Base-by-base conservation (phyloP, 768 basidiomycete genomes). In the Ephemerocybe angulata region DNA sequence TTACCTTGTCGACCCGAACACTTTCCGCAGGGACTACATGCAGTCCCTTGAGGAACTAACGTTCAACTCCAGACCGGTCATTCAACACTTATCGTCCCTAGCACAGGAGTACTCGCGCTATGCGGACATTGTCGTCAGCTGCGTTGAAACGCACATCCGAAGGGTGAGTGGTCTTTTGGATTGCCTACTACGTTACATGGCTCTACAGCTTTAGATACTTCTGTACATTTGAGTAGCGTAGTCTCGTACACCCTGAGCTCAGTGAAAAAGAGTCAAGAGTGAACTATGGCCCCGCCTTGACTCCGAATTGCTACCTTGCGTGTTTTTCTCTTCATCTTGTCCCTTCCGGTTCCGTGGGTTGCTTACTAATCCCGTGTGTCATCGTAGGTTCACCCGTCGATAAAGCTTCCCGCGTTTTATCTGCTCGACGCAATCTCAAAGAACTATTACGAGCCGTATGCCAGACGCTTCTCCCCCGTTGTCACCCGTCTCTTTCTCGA, bases 341-440 rank as follows among this genome's bases (percentile, higher is more conserved):
- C 63, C 52, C 60, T 65, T 56, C 60, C 61, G 62, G 59, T 74
- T 72, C 75, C 76, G 72, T 70, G 78, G 76, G 74, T 71, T 77
- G 86, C 85, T 90, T 85, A 90, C 88, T 86, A 74, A 87, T 81
- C 62, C 61, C 65, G 69, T 56, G 53, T 62, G 55, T 47, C 40
- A 61, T 54, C 58, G 66, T 72, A 98, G 96, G 93, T 93, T 12
- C 86, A 86, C 19, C 84, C 88, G 21, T 87, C 84, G 77, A 87
- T 90, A 79, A 95, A 97, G 72, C 77, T 99, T 7, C 96, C 97
- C 1, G 81, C 89, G 0, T 93, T 98, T 63, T 99, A 98, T 67
- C 82, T 98, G 6, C 79, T 99, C 65, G 97, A 98, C 66, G 95
- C 95, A 13, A 93, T 99, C 56, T 91, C 91, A 53, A 99, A 99